Conservation (phyloP, 805 yeast species). For the Isabelozyma gotoi region DNA sequence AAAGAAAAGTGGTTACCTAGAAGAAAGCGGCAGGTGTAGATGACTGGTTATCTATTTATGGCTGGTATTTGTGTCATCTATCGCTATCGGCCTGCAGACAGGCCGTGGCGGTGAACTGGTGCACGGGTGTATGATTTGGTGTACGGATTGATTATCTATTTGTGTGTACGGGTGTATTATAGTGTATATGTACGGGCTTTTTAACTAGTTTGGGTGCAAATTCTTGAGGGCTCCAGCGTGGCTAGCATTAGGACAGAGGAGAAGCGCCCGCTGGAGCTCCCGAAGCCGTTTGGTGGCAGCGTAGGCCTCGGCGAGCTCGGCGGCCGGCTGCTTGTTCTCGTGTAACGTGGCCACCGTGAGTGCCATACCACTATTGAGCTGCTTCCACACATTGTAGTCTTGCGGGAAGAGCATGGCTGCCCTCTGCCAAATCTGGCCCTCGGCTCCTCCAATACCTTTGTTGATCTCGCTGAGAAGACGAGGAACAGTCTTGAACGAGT, state of each 20-base stretch:
- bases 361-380: conserved; percentile 56
- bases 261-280: conserved; percentile 65
- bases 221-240: conserved; percentile 8
- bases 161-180: too few relatives aligned
- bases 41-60: background rate
- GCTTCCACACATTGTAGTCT: conserved; percentile 66
- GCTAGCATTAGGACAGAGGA: conserved; percentile 51
- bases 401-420: conserved; percentile 75
- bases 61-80: background rate
- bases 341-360: conserved; percentile 55
- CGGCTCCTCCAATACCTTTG: conserved; percentile 15
- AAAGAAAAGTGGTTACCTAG: background rate
- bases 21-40: too few relatives aligned
- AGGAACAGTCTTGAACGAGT: conserved; percentile 57
- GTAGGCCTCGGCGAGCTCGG: conserved; percentile 53
- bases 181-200: too few relatives aligned
- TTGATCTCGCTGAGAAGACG: conserved; percentile 54
- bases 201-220: background rate
- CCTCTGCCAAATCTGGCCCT: conserved; percentile 55
- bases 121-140: background rate
- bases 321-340: conserved; percentile 50
- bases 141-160: too few relatives aligned
- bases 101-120: too few relatives aligned
- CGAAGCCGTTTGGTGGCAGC: conserved; percentile 47
- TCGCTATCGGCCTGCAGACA: background rate